These are phyloP conservation scores for Paramarasmius palmivorus DNA, from an alignment of 1,284 basidiomycete species.

Conservation along the genomic window DNA sequence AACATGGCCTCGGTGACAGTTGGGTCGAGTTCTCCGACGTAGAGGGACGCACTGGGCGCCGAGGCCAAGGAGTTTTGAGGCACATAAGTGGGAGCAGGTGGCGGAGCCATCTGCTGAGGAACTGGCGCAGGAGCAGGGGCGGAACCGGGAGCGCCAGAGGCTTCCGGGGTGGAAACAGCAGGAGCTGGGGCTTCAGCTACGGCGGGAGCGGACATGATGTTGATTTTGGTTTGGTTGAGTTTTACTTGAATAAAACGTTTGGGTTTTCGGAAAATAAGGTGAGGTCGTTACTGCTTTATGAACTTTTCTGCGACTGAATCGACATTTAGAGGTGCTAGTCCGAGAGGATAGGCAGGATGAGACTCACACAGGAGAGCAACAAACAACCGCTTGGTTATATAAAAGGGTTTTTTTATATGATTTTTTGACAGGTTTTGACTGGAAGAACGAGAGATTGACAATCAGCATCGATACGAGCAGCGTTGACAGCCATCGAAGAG, in stretches of 20 bases:
- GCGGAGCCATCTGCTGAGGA: slow-evolving; percentile 53
- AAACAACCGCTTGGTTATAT: slow-evolving; percentile 17
- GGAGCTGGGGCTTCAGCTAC: slow-evolving; percentile 38
- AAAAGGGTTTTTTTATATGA: slow-evolving; percentile 51
- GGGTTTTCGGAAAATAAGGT: slow-evolving; percentile 44
- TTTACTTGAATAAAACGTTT: slow-evolving; percentile 20
- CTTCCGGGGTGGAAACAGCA: slow-evolving; percentile 25
- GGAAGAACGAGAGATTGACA: neutral
- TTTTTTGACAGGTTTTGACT: slow-evolving; percentile 53
- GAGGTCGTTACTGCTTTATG: slow-evolving; percentile 87
- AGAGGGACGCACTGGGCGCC: slow-evolving; percentile 89
- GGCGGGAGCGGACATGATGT: slow-evolving; percentile 62
- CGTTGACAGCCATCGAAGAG: neutral
- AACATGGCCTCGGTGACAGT: slow-evolving; percentile 99
- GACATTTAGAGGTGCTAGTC: slow-evolving; percentile 4
- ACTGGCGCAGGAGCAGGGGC: slow-evolving; percentile 42
- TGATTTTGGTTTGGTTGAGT: slow-evolving; percentile 30
- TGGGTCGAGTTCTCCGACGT: slow-evolving; percentile 98
- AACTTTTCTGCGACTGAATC: slow-evolving; percentile 66
- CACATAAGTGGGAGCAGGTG: slow-evolving; percentile 14
- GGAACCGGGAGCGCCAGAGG: slow-evolving; percentile 44
- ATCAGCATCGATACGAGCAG: neutral
- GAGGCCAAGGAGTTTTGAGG: slow-evolving; percentile 56
- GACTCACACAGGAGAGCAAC: slow-evolving; percentile 20
- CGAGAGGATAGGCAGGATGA: slow-evolving; percentile 4